phyloP scores from a whole-genome alignment of 208 protist genomes.

The Wallacemonas sp. region DNA sequence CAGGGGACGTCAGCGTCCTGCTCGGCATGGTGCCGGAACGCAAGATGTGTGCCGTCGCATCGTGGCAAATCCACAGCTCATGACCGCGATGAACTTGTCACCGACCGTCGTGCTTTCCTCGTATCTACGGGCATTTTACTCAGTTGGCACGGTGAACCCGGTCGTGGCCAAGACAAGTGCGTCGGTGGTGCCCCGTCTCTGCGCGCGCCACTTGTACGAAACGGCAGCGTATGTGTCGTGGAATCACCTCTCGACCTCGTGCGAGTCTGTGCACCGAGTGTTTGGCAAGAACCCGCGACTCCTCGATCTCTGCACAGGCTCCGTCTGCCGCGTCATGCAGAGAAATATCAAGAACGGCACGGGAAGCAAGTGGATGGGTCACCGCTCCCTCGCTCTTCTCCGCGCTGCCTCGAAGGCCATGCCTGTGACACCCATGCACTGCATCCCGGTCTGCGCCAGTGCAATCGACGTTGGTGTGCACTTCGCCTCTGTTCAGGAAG shows the following conservation, averaged over 20 bases:
- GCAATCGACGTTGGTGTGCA: conserved; percentile 56
- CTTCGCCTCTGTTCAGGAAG: conserved; percentile 54
- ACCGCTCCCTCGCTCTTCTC: conserved; percentile 57
- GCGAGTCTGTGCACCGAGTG: conserved; percentile 9
- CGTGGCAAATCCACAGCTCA: conserved; percentile 27
- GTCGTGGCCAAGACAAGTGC: conserved; percentile 35
- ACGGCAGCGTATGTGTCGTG: conserved; percentile 56
- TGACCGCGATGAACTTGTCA: conserved; percentile 37
- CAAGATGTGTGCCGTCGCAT: conserved; percentile 6
- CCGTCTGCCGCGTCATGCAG: conserved; percentile 52
- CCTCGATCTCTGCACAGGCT: conserved; percentile 30
- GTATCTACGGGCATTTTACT: conserved; percentile 44
- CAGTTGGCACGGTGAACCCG: conserved; percentile 23
- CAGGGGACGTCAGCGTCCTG: not conserved
- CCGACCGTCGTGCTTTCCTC: conserved; percentile 31
- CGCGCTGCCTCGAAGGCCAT: conserved; percentile 19
- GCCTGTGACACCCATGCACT: conserved; percentile 42
- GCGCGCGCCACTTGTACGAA: conserved; percentile 24
- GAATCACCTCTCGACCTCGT: conserved; percentile 63
- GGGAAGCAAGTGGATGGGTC: conserved; percentile 51
- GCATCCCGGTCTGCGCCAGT: conserved; percentile 43
- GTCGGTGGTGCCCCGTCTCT: conserved; percentile 29
- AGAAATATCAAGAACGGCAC: conserved; percentile 3
- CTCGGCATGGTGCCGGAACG: not conserved
- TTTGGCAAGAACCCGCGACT: conserved; percentile 23